Percentiles rank a stretch among this genome's conserved stretches.
Conservation (phyloP, 1,284 basidiomycete genomes). For the Trametes polyzona region DNA sequence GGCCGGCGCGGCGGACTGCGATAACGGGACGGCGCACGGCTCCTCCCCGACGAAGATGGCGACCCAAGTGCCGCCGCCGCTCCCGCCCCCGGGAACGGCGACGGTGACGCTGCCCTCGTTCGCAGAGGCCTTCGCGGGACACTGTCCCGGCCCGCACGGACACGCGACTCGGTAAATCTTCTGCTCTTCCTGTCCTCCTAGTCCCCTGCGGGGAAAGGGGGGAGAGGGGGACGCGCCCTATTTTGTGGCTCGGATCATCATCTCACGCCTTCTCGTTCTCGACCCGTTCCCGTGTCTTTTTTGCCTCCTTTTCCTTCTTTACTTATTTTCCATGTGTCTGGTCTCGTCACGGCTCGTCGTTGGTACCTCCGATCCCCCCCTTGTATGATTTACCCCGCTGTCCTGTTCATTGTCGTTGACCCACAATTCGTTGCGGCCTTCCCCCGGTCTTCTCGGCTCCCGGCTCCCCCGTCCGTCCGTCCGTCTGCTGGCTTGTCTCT, state of each 20-base stretch:
- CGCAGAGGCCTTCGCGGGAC: slow-evolving; percentile 21
- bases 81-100: not conserved
- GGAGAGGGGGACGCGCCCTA: slow-evolving; percentile 26
- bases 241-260: slow-evolving; percentile 24
- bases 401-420: not conserved
- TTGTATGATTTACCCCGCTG: not conserved
- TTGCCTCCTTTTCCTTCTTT: not conserved
- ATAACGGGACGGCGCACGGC: slow-evolving; percentile 1
- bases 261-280: not conserved
- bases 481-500: no score
- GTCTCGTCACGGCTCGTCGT: no score
- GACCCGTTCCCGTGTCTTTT: not conserved
- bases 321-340: not conserved
- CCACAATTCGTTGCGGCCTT: not conserved
- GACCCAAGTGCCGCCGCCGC: no score
- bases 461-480: not conserved
- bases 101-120: slow-evolving; percentile 18
- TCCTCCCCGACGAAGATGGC: slow-evolving; percentile 12
- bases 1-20: slow-evolving; percentile 3
- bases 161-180: slow-evolving; percentile 17
- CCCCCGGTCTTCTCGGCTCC: not conserved
- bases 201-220: slow-evolving; percentile 32
- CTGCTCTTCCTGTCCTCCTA: slow-evolving; percentile 29
- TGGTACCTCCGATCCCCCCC: no score
- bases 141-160: slow-evolving; percentile 18